Evolutionary conservation across 2,329 filamentous ascomycete species (phyloP), one percentile per base, ranked within the genome.

Genomic region (Colletotrichum trifolii): DNA sequence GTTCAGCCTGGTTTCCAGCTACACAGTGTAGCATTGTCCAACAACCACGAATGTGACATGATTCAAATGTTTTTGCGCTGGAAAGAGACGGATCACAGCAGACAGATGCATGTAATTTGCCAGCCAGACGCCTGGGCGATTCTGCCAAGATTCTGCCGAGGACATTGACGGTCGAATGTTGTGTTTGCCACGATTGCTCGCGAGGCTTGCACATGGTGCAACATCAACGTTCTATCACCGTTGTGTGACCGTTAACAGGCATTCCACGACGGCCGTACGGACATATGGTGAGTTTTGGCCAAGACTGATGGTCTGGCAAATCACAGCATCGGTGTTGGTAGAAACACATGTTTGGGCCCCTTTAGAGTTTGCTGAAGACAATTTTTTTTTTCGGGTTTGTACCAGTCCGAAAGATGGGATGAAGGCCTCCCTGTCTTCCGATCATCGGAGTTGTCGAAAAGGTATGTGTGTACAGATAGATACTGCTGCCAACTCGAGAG

Each of bases 241-340:
- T 11, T 39, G 33, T 15, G 33, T 39, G 39, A 62, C 52, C 47
- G 57, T 62, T 52, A 33, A 13, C 12, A 17, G 36, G 39, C 38
- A 54, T n/a, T 36, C 47, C 33, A 34, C 12, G 38, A 8, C 36
- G 48, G 35, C 43, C 36, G 49, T 60, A 45, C 35, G n/a, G 43
- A 38, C 39, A 40, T 36, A 38, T 38, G 33, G 43, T 47, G 49
- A 49, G 55, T 55, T 61, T 65, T 33, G 12, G 52, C 62, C 58
- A 56, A 62, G 58, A 42, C 34, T n/a, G 43, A 25, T 5, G 25
- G 49, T 45, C 8, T 25, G 50, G 45, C 17, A 12, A 6, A 43
- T 25, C 25, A 25, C 25, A 25, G 25, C 25, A 25, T 25, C 25
- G 47, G 46, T 35, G 36, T 45, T 54, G 47, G 42, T 33, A 53